These are phyloP conservation scores for bread wheat (Triticum aestivum) DNA, from an alignment of 176 grass and related monocot genomes.

Conservation along the genomic window DNA sequence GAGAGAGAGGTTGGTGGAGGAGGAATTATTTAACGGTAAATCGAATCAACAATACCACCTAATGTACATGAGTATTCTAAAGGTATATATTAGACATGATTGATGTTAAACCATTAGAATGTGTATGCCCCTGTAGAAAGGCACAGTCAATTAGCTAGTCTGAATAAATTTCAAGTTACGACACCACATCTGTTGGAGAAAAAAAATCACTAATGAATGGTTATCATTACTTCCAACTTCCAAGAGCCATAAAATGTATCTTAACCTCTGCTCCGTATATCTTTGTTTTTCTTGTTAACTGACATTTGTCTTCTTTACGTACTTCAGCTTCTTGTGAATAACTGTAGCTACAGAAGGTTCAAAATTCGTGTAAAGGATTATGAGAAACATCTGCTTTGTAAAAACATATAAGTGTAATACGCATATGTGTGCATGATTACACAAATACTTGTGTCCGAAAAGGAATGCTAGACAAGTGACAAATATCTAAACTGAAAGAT, in stretches of 20 bases:
- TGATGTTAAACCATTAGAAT: no score
- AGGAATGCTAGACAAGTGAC: not conserved
- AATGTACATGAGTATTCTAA: no score
- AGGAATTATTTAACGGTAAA: no score
- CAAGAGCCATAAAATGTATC: not conserved
- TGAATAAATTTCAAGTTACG: slow-evolving; percentile 19
- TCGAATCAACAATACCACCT: no score
- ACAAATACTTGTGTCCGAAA: not conserved
- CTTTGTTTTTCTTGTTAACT: not conserved
- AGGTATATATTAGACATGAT: no score
- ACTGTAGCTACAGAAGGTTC: not conserved
- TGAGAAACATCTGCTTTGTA: not conserved
- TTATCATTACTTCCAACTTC: not conserved
- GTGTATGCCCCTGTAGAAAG: no score
- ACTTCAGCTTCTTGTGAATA: not conserved
- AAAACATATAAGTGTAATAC: not conserved
- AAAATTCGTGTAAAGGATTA: not conserved
- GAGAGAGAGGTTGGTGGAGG: no score
- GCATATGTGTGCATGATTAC: not conserved
- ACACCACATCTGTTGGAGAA: not conserved
- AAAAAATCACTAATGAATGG: not conserved
- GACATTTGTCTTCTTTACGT: not conserved
- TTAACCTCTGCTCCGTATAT: not conserved
- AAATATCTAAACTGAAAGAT: not conserved
- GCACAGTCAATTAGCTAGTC: no score